These are phyloP conservation scores for Colletotrichum destructivum DNA, from an alignment of 2,329 filamentous ascomycete species.

Conservation along the genomic window DNA sequence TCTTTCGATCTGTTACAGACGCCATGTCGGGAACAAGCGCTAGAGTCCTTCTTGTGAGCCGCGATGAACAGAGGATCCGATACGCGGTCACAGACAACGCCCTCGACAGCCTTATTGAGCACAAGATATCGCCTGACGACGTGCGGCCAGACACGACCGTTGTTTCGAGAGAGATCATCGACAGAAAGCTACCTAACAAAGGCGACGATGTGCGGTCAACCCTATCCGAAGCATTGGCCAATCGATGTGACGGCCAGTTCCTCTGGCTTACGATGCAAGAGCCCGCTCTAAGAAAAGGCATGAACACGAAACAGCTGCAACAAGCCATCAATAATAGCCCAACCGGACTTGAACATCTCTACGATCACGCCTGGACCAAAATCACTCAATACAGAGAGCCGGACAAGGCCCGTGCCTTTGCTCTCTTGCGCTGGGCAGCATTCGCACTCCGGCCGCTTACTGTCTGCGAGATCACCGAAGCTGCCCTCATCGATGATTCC, in stretches of 20 bases:
- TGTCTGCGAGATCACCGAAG: conserved; percentile 46
- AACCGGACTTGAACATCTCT: conserved; percentile 47
- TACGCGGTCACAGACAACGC: conserved; percentile 34
- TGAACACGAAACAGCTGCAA: conserved; percentile 49
- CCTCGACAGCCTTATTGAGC: conserved; percentile 29
- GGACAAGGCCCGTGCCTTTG: conserved; percentile 46
- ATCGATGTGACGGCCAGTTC: conserved; percentile 53
- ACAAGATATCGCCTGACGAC: conserved; percentile 43
- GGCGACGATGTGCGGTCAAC: conserved; percentile 34
- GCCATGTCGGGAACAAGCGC: conserved; percentile 29
- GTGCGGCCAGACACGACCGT: conserved; percentile 45
- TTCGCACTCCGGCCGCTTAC: conserved; percentile 46
- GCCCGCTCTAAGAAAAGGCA: conserved; percentile 45
- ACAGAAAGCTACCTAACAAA: conserved; percentile 49
- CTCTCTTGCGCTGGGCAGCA: conserved; percentile 50
- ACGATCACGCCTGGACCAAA: conserved; percentile 48
- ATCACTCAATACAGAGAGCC: conserved; percentile 40
- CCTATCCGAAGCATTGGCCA: conserved; percentile 47
- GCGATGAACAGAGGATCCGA: conserved; percentile 47
- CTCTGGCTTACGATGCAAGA: conserved; percentile 52
- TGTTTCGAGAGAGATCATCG: conserved; percentile 48
- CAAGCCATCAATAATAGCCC: conserved; percentile 48
- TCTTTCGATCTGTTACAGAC: conserved; percentile 43
- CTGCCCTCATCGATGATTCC: conserved; percentile 44
- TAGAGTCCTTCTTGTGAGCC: conserved; percentile 48